Evolutionary conservation across 768 basidiomycete genomes (phyloP).

Genomic region (Russula lepida): DNA sequence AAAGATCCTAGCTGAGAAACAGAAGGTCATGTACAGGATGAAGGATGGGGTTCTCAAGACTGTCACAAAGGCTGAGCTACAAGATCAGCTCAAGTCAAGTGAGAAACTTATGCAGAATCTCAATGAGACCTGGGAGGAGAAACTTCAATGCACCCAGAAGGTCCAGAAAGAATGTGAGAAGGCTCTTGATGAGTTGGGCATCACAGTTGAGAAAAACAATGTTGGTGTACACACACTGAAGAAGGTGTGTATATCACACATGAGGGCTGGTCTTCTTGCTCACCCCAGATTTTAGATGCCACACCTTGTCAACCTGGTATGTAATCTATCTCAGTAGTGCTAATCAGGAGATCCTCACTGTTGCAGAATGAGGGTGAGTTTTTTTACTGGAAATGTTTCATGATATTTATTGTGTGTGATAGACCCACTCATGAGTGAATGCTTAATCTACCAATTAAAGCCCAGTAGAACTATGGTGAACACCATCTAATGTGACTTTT

Average conservation of each 20-base stretch:
- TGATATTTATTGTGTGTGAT: background rate
- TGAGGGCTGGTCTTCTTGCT: background rate
- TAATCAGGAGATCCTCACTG: background rate
- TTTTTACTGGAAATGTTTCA: background rate
- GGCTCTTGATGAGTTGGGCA: constrained; percentile 94
- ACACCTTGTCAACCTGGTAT: constrained; percentile 85
- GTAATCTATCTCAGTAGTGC: constrained; percentile 27
- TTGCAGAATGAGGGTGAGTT: constrained; percentile 20
- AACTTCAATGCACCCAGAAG: constrained; percentile 82
- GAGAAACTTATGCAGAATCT: constrained; percentile 92
- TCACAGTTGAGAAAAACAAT: constrained; percentile 93
- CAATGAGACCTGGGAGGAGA: constrained; percentile 96
- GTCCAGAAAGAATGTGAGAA: constrained; percentile 97
- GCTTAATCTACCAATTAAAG: constrained; percentile 88
- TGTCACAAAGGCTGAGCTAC: constrained; percentile 93
- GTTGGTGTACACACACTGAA: constrained; percentile 98
- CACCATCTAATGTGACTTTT: constrained; percentile 22
- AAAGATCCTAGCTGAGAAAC: constrained; percentile 83
- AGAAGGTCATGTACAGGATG: constrained; percentile 89
- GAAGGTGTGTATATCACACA: constrained; percentile 39
- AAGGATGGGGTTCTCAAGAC: constrained; percentile 92
- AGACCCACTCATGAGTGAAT: constrained; percentile 97
- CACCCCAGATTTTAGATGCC: constrained; percentile 53
- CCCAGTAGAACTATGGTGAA: constrained; percentile 65
- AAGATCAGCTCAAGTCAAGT: constrained; percentile 92